Conservation (phyloP, 352 stramenopile genomes). For the Globisporangium takayamanum region DNA sequence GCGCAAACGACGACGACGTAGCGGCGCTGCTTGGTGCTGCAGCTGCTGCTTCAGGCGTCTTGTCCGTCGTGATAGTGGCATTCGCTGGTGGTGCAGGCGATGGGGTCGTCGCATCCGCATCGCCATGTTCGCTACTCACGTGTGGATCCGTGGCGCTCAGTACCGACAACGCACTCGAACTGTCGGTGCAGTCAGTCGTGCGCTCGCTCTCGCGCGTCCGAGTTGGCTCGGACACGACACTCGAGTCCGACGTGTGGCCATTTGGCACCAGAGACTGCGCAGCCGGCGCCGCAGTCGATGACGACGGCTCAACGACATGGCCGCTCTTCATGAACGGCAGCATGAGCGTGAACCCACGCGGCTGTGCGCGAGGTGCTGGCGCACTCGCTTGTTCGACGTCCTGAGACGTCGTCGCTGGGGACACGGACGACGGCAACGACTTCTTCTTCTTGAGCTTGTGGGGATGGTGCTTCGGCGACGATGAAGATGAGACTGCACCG, state of each 20-base stretch:
- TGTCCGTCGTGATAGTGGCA: neutral
- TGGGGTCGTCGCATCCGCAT: neutral
- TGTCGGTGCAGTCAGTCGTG: slow-evolving; percentile 10
- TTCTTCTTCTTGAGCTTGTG: slow-evolving; percentile 15
- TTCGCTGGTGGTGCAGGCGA: neutral
- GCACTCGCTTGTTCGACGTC: neutral
- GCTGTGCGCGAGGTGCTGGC: slow-evolving; percentile 13
- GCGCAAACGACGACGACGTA: slow-evolving; percentile 9
- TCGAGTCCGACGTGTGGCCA: slow-evolving; percentile 10
- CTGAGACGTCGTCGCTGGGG: neutral
- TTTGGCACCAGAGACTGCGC: neutral
- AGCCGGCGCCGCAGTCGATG: neutral
- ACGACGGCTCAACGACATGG: slow-evolving; percentile 8
- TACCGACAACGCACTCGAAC: slow-evolving; percentile 8
- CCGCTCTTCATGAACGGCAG: slow-evolving; percentile 45
- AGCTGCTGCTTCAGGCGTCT: neutral
- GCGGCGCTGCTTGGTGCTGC: neutral
- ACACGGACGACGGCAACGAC: neutral
- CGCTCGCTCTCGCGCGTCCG: slow-evolving; percentile 6
- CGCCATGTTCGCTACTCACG: neutral
- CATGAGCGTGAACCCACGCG: slow-evolving; percentile 37
- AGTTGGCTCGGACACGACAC: slow-evolving; percentile 9
- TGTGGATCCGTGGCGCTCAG: neutral
- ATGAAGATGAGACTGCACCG: neutral
- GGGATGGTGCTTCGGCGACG: slow-evolving; percentile 9